Percentiles rank a stretch among this genome's conserved stretches.
Evolutionary conservation across 371 early-diverging fungal species (phyloP).

Genomic region (Circinella umbellata): DNA sequence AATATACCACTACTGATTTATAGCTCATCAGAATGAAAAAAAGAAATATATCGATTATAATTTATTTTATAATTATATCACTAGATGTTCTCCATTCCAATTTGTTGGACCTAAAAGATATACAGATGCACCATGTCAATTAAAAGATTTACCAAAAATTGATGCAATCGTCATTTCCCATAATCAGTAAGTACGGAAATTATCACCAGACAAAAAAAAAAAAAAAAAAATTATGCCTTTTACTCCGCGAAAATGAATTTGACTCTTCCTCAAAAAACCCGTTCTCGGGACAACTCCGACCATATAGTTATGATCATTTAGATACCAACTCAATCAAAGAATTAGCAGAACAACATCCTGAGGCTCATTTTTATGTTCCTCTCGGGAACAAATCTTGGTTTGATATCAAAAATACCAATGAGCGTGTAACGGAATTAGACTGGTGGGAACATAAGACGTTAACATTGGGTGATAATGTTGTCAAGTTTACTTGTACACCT

Average conservation of each 20-base stretch:
- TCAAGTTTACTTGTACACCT: constrained; percentile 69
- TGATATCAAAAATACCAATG: constrained; percentile 46
- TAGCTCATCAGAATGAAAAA: neutral
- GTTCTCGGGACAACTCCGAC: too few species aligned
- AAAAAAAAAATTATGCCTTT: too few species aligned
- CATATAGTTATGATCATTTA: constrained; percentile 73
- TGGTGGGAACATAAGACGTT: constrained; percentile 78
- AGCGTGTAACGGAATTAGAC: constrained; percentile 66
- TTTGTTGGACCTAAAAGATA: constrained; percentile 69
- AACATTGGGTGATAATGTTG: constrained; percentile 21
- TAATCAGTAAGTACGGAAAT: constrained; percentile 53
- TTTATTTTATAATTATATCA: neutral
- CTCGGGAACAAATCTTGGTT: constrained; percentile 77
- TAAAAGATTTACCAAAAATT: constrained; percentile 67
- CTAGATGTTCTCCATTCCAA: constrained; percentile 68
- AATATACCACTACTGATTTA: neutral
- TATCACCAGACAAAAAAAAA: too few species aligned
- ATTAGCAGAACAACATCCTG: constrained; percentile 46
- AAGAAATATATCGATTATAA: neutral
- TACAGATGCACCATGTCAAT: constrained; percentile 67
- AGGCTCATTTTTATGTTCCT: constrained; percentile 71
- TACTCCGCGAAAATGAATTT: too few species aligned
- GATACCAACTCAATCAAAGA: constrained; percentile 62
- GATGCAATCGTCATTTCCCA: constrained; percentile 78
- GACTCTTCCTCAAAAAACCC: too few species aligned